phyloP scores from a whole-genome alignment of 345 rosid genomes.

The Pugionium cornutum region DNA sequence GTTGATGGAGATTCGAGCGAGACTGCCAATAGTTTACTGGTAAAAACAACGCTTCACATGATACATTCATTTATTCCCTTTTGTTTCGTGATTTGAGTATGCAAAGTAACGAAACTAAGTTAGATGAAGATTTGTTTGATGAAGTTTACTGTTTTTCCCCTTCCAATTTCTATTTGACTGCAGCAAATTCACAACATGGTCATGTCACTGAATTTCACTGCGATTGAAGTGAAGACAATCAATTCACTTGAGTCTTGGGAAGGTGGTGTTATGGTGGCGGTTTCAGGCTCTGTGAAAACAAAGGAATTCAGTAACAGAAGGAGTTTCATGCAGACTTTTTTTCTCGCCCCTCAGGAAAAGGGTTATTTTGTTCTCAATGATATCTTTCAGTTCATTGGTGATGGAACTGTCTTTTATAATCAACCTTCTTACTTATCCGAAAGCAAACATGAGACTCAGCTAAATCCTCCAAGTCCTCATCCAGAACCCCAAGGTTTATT shows the following conservation, averaged over 20 bases:
- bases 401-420: slow-evolving; percentile 50
- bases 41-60: slow-evolving; percentile 34
- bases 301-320: slow-evolving; percentile 63
- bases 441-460: slow-evolving; percentile 48
- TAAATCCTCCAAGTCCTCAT: slow-evolving; percentile 51
- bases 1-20: slow-evolving; percentile 73
- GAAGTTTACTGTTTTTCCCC: not conserved
- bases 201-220: slow-evolving; percentile 62
- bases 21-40: slow-evolving; percentile 74
- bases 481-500: slow-evolving; percentile 69
- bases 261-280: slow-evolving; percentile 84
- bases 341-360: slow-evolving; percentile 95
- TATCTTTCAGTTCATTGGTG: slow-evolving; percentile 76
- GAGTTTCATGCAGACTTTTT: slow-evolving; percentile 79
- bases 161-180: slow-evolving; percentile 14
- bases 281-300: slow-evolving; percentile 79
- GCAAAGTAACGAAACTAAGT: not conserved
- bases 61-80: not conserved
- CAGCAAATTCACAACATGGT: slow-evolving; percentile 80
- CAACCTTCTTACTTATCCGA: slow-evolving; percentile 56
- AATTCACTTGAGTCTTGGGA: slow-evolving; percentile 82
- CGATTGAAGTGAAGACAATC: slow-evolving; percentile 93
- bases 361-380: slow-evolving; percentile 91
- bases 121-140: slow-evolving; percentile 7
- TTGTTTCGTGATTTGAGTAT: not conserved